These are phyloP conservation scores for Candida qinlingensis DNA, from an alignment of 805 yeast genomes.

Conservation along the genomic window DNA sequence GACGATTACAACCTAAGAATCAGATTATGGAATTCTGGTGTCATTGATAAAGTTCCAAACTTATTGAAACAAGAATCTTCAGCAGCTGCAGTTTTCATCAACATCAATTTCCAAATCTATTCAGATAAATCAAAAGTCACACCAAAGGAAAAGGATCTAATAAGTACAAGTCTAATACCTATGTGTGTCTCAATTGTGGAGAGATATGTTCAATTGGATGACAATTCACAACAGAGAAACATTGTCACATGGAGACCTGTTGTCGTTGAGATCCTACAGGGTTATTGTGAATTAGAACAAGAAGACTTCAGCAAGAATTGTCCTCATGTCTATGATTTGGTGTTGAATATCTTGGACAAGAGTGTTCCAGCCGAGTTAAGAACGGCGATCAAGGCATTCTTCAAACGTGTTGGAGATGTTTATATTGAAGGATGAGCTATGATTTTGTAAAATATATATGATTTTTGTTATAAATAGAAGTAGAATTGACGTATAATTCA, in stretches of 20 bases:
- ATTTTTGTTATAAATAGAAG: background rate
- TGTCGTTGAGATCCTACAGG: conserved; percentile 80
- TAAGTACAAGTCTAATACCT: conserved; percentile 53
- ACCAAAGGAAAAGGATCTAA: conserved; percentile 40
- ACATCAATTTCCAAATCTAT: conserved; percentile 74
- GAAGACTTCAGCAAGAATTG: conserved; percentile 58
- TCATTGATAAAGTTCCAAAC: conserved; percentile 89
- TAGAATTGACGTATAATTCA: background rate
- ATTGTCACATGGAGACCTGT: conserved; percentile 89
- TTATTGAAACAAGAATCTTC: conserved; percentile 87
- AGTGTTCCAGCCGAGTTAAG: conserved; percentile 58
- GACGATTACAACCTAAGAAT: conserved; percentile 83
- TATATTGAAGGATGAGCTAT: conserved; percentile 26
- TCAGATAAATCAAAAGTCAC: conserved; percentile 53
- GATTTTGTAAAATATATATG: background rate
- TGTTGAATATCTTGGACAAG: conserved; percentile 55
- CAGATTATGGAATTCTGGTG: conserved; percentile 86
- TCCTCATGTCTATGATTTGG: conserved; percentile 55
- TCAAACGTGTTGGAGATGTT: conserved; percentile 50
- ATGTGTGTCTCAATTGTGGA: conserved; percentile 67
- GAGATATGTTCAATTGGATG: conserved; percentile 69
- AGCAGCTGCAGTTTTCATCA: conserved; percentile 81
- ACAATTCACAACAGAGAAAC: conserved; percentile 68
- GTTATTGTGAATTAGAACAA: conserved; percentile 71
- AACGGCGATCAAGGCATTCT: conserved; percentile 52